Percentiles rank a stretch among this genome's conserved stretches.
Conservation (phyloP, 2,329 filamentous ascomycete species). For the Xylariaceae sp. region DNA sequence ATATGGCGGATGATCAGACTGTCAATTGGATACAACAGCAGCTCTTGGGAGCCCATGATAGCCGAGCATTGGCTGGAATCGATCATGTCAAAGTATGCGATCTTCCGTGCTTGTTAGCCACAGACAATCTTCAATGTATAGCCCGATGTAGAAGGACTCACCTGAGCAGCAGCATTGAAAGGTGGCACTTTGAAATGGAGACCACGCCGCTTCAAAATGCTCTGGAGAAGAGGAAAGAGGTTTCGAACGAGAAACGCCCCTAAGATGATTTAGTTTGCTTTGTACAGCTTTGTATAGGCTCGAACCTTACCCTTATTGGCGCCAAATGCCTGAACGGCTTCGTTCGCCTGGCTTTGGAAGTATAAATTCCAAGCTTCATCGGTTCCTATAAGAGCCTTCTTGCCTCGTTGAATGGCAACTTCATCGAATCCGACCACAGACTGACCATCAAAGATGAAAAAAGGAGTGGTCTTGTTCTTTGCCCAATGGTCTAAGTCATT, state of each 20-base stretch:
- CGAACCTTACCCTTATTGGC: slow-evolving; percentile 59
- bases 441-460: slow-evolving; percentile 92
- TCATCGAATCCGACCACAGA: slow-evolving; percentile 73
- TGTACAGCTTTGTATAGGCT: background rate
- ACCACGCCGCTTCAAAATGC: slow-evolving; percentile 63
- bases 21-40: slow-evolving; percentile 79
- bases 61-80: slow-evolving; percentile 67
- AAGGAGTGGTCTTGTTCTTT: slow-evolving; percentile 64
- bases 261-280: slow-evolving; percentile 33
- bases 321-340: slow-evolving; percentile 84
- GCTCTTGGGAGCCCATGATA: slow-evolving; percentile 78
- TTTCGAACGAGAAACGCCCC: slow-evolving; percentile 68
- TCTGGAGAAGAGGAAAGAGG: slow-evolving; percentile 73
- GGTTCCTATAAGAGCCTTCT: slow-evolving; percentile 65
- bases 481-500: slow-evolving; percentile 71
- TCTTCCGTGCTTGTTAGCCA: slow-evolving; percentile 42
- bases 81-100: slow-evolving; percentile 71
- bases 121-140: slow-evolving; percentile 2
- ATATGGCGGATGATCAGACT: slow-evolving; percentile 65
- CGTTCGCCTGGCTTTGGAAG: slow-evolving; percentile 70
- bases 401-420: slow-evolving; percentile 59
- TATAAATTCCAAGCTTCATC: slow-evolving; percentile 85
- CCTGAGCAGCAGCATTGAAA: slow-evolving; percentile 83
- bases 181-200: slow-evolving; percentile 80
- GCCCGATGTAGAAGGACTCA: slow-evolving; percentile 39